A percentile compares a stretch with the other conserved stretches of the same genome.
These are phyloP conservation scores for Monoraphidium neglectum DNA, from an alignment of 139 green algal genomes.

Conservation along the genomic window DNA sequence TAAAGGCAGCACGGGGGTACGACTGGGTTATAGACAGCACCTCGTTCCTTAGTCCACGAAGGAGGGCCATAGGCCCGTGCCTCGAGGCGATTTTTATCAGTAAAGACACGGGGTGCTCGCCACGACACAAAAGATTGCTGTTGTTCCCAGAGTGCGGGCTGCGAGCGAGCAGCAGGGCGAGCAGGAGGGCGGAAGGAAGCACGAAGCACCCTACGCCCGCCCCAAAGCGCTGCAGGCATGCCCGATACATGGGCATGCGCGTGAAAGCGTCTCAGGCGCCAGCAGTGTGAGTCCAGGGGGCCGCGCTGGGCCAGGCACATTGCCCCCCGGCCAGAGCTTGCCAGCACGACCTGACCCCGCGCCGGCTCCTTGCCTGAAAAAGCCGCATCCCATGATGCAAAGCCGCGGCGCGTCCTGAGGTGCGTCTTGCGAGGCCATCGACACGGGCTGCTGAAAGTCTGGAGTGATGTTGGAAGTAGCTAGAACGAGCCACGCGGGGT, in stretches of 20 bases:
- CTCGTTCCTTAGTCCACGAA: too few species aligned
- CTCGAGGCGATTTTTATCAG: too few species aligned
- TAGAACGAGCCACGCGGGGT: conserved; percentile 2
- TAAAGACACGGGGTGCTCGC: too few species aligned
- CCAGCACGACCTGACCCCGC: too few species aligned
- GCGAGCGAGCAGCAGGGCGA: too few species aligned
- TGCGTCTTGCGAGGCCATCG: not conserved
- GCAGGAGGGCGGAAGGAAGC: not conserved
- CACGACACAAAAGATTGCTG: too few species aligned
- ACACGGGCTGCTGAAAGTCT: not conserved
- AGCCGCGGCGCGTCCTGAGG: conserved; percentile 46
- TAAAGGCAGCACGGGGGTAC: too few species aligned
- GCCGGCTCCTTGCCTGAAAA: conserved; percentile 81
- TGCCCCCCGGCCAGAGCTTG: not conserved
- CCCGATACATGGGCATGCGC: not conserved
- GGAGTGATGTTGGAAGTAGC: not conserved
- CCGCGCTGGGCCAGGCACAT: not conserved
- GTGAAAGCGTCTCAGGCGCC: too few species aligned
- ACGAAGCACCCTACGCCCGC: not conserved
- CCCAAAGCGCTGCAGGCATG: conserved; percentile 2
- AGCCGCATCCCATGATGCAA: conserved; percentile 69
- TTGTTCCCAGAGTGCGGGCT: too few species aligned
- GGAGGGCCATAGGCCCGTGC: too few species aligned
- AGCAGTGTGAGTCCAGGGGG: too few species aligned
- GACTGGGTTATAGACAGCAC: too few species aligned